These are phyloP conservation scores for Boletellus deceptivus DNA, from an alignment of 1,284 basidiomycete species.

Conservation along the genomic window DNA sequence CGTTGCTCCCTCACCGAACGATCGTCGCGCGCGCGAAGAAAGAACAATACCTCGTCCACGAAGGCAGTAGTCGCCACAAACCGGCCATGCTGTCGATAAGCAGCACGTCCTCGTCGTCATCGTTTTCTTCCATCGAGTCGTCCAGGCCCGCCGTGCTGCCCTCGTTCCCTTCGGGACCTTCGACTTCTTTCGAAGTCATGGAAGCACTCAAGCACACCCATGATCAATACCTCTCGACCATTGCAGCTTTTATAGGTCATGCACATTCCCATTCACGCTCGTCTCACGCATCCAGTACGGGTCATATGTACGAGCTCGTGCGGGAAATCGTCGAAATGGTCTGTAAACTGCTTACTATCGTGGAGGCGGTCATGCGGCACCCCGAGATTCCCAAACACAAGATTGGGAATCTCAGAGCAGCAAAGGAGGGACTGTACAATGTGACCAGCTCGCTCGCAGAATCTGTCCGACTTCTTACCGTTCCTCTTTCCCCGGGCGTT, in stretches of 20 bases:
- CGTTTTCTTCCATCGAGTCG: slow-evolving; percentile 49
- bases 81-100: slow-evolving; percentile 52
- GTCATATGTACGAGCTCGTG: slow-evolving; percentile 91
- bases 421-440: slow-evolving; percentile 83
- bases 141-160: slow-evolving; percentile 44
- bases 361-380: slow-evolving; percentile 82
- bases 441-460: slow-evolving; percentile 88
- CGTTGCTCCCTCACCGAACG: slow-evolving; percentile 35
- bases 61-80: slow-evolving; percentile 40
- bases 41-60: slow-evolving; percentile 33
- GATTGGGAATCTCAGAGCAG: slow-evolving; percentile 58
- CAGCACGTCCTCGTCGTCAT: slow-evolving; percentile 64
- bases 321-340: slow-evolving; percentile 93
- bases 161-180: slow-evolving; percentile 68
- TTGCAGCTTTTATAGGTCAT: slow-evolving; percentile 96
- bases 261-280: slow-evolving; percentile 89
- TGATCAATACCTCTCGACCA: slow-evolving; percentile 88
- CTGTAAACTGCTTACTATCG: slow-evolving; percentile 87
- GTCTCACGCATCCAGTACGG: slow-evolving; percentile 89
- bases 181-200: slow-evolving; percentile 63
- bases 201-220: slow-evolving; percentile 74
- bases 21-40: slow-evolving; percentile 29
- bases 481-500: slow-evolving; percentile 47
- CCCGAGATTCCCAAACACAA: slow-evolving; percentile 57
- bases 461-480: slow-evolving; percentile 73